Base-by-base conservation (phyloP, 768 basidiomycete genomes). In the Crucibulum laeve region DNA sequence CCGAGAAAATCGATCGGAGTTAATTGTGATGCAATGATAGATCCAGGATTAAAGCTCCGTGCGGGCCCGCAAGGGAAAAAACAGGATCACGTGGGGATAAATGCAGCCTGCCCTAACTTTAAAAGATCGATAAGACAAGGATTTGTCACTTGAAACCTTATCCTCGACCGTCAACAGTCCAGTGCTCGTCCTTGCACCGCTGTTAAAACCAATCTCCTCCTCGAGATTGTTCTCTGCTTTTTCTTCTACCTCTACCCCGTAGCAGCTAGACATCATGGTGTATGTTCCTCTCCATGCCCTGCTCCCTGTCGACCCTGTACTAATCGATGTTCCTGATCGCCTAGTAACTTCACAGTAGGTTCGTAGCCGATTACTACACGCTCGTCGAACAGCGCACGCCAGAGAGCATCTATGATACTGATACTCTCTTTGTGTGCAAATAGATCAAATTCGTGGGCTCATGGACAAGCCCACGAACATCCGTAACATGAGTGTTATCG, bases 401-500 rank as follows among this genome's bases (percentile, higher is more conserved):
- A 40, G 17, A 24, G 25, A 5, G 1, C 30, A 19, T 14, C 30
- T 35, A 21, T 45, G 41, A 46, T 44, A 33, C 49, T 53, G 15
- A 55, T 51, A 23, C 39, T 30, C 21, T 47, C 44, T 42, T 51
- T 42, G 10, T 46, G 22, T 28, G 40, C 35, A 44, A 25, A 49
- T 54, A 91, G 89, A 90, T 65, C 88, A 93, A 74, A 82, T 93
- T 59, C 85, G 91, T 62, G 71, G 45, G 53, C 84, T 93, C 51
- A 93, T 93, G 91, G 87, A 92, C 79, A 70, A 65, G 64, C 81
- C 90, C 56, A 91, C 89, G 44, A 93, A 92, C 68, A 92, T 93
- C 62, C 87, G 90, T 71, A 91, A 91, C 76, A 91, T 91, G 89
- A 87, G 84, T 80, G 88, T 90, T 59, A 90, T 90, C 61, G 90